Conservation (phyloP, 495 filamentous ascomycete species). For the Paragyromitra xinjiangensis region DNA sequence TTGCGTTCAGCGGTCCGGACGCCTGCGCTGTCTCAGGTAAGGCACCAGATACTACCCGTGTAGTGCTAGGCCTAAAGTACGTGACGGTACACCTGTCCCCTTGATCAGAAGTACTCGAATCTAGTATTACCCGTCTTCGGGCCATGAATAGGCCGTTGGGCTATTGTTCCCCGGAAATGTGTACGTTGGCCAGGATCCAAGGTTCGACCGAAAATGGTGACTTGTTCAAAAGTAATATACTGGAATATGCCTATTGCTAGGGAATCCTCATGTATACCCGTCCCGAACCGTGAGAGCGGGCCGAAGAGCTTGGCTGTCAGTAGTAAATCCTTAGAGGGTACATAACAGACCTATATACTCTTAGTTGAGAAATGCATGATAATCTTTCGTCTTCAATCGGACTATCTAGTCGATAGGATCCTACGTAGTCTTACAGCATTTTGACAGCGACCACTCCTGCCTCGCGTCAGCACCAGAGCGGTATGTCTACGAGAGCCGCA, state of each 20-base stretch:
- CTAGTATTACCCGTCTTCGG: not conserved
- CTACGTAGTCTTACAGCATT: slow-evolving; percentile 17
- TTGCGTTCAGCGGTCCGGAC: slow-evolving; percentile 34
- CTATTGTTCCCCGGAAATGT: not conserved
- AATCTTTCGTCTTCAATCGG: slow-evolving; percentile 25
- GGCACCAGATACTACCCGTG: slow-evolving; percentile 7
- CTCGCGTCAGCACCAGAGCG: not conserved
- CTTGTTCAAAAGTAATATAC: slow-evolving; percentile 43
- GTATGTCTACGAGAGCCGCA: slow-evolving; percentile 27
- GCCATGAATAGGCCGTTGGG: not conserved
- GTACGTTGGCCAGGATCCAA: slow-evolving; percentile 6
- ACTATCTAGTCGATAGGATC: slow-evolving; percentile 13
- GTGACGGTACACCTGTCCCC: slow-evolving; percentile 24
- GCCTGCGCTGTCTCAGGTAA: slow-evolving; percentile 25
- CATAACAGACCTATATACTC: slow-evolving; percentile 21
- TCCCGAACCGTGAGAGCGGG: slow-evolving; percentile 33
- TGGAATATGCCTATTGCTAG: slow-evolving; percentile 23
- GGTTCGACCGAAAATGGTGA: slow-evolving; percentile 21
- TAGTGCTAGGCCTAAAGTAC: slow-evolving; percentile 1
- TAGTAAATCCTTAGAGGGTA: slow-evolving; percentile 26
- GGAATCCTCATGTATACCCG: slow-evolving; percentile 22
- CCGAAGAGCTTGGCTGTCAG: slow-evolving; percentile 21
- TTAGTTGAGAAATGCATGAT: not conserved
- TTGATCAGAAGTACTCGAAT: not conserved
- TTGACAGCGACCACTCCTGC: slow-evolving; percentile 22